Percentiles rank a stretch among this genome's conserved stretches.
Evolutionary conservation across 805 yeast species (phyloP).

Genomic region (Candida koratica): DNA sequence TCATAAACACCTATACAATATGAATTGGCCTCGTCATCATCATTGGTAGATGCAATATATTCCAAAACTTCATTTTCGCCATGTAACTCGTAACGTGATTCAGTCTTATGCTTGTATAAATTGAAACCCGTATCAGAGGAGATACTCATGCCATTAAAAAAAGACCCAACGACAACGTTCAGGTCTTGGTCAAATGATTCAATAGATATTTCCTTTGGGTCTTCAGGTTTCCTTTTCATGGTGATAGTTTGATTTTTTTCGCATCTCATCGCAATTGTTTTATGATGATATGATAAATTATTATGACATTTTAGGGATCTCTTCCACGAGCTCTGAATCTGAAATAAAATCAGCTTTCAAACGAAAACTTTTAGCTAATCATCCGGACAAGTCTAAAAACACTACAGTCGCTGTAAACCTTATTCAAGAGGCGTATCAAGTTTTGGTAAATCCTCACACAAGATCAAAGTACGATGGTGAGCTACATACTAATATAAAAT

Average conservation of each 20-base stretch:
- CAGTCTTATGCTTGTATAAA: slow-evolving; percentile 49
- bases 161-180: slow-evolving; percentile 58
- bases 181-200: slow-evolving; percentile 40
- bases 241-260: slow-evolving; percentile 4
- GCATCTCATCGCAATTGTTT: slow-evolving; percentile 12
- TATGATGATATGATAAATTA: slow-evolving; percentile 7
- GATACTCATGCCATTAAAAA: slow-evolving; percentile 71
- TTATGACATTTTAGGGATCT: slow-evolving; percentile 58
- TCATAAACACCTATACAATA: slow-evolving; percentile 81
- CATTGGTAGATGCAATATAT: slow-evolving; percentile 55
- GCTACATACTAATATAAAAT: slow-evolving; percentile 22
- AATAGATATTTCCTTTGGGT: slow-evolving; percentile 40
- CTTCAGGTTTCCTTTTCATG: slow-evolving; percentile 14
- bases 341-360: slow-evolving; percentile 65
- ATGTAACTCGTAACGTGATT: slow-evolving; percentile 50
- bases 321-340: slow-evolving; percentile 27
- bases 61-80: slow-evolving; percentile 75
- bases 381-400: slow-evolving; percentile 67
- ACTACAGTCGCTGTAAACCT: slow-evolving; percentile 19
- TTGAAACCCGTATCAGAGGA: slow-evolving; percentile 60
- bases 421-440: slow-evolving; percentile 63
- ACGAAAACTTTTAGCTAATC: slow-evolving; percentile 53
- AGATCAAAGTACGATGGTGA: slow-evolving; percentile 52
- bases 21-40: slow-evolving; percentile 32
- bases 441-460: slow-evolving; percentile 28